Conservation (phyloP, 345 rosid genomes). For the Brassica juncea region DNA sequence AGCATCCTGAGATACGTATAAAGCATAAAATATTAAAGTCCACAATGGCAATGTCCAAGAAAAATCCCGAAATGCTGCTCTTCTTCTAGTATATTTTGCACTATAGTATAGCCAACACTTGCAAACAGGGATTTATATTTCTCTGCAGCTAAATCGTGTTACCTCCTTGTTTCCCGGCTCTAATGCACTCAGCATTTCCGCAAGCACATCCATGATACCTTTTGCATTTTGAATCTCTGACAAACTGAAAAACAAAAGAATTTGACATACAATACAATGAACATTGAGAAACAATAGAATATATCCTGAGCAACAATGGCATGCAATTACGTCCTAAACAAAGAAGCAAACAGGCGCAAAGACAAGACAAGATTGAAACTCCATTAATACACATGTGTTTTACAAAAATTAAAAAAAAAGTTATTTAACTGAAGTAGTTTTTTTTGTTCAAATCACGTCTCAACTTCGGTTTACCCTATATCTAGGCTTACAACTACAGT, state of each 20-base stretch:
- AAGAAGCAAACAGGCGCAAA: constrained; percentile 1
- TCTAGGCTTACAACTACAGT: neutral
- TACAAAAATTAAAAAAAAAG: neutral
- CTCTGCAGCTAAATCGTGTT: constrained; percentile 25
- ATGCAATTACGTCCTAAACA: neutral
- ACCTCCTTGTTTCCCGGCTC: constrained; percentile 95
- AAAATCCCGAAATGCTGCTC: constrained; percentile 5
- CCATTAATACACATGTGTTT: neutral
- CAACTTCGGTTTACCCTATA: constrained; percentile 17
- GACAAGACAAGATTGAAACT: neutral
- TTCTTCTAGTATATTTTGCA: constrained; percentile 5
- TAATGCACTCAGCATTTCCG: constrained; percentile 96
- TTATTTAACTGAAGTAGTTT: neutral
- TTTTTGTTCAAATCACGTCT: neutral
- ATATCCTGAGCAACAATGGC: constrained; percentile 25
- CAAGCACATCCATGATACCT: constrained; percentile 94
- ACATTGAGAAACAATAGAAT: constrained; percentile 14
- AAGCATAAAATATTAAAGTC: neutral
- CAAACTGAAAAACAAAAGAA: constrained; percentile 56
- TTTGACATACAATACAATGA: constrained; percentile 32
- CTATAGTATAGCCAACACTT: constrained; percentile 11
- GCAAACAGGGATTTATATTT: constrained; percentile 16
- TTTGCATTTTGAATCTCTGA: constrained; percentile 98
- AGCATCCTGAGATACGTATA: constrained; percentile 1
- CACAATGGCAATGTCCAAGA: neutral